Base-by-base conservation (phyloP, 2,329 filamentous ascomycete species). In the Drechslerella stenobrocha region DNA sequence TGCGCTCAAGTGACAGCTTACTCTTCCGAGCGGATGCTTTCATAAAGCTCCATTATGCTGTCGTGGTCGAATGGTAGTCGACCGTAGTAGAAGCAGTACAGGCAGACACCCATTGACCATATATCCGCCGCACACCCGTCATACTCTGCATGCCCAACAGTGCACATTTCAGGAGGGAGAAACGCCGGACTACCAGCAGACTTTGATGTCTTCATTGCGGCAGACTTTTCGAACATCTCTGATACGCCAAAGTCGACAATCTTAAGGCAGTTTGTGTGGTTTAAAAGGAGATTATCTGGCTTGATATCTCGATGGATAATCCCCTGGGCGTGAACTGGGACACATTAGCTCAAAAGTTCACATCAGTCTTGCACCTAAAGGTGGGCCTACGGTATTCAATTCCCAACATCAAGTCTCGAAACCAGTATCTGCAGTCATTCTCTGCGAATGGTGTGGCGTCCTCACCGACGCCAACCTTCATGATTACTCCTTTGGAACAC, bases 161-260 rank as follows among this genome's bases (percentile, higher is more conserved):
- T 86, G 74, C 93, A 98, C 9, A 98, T 80, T 76, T 98, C 93
- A 0, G 93, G 93, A 0, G 93, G 89, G 61, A 97, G 82, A 74
- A 98, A 98, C 0, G 93, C 93, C 0, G 93, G 93, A 2, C 91
- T 96, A 0, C 93, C 93, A 8, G 91, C 91, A 2, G 90, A 92
- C 77, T 97, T 98, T 63, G 87, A 86, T 0, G 90, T 96, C 75
- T 85, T 86, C 93, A 97, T 97, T 45, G 89, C 83, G 1, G 83
- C 84, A 60, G 87, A 81, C 75, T 95, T 96, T 74, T 92, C 87
- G 72, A 98, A 98, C 86, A 98, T 96, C 75, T 98, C 92, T 0
- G 92, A 97, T 5, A 97, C 93, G n/a, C 93, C 93, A 80, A 98
- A 98, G 76, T 97, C 93, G 52, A 95, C 90, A 71, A 98, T 87